These are phyloP conservation scores for Citrus inodora DNA, from an alignment of 345 rosid genomes.

Conservation along the genomic window DNA sequence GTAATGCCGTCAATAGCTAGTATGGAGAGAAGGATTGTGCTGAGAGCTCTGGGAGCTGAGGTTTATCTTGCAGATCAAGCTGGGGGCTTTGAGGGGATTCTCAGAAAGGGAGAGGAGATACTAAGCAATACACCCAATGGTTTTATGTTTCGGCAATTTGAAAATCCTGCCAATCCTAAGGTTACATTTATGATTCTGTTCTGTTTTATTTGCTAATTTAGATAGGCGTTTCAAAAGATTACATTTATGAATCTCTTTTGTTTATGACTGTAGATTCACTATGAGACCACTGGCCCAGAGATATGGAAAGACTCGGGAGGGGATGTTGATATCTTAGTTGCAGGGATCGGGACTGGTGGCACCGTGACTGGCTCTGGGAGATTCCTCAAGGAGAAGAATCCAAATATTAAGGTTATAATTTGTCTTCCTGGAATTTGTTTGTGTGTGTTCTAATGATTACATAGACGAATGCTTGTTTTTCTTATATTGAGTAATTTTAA, in stretches of 20 bases:
- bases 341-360: slow-evolving; percentile 68
- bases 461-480: not conserved
- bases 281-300: slow-evolving; percentile 69
- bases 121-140: slow-evolving; percentile 51
- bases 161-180: slow-evolving; percentile 68
- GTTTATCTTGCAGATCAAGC: slow-evolving; percentile 45
- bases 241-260: not conserved
- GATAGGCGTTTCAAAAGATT: not conserved
- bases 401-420: slow-evolving; percentile 30
- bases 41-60: slow-evolving; percentile 77
- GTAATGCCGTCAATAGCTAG: slow-evolving; percentile 54
- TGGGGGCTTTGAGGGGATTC: slow-evolving; percentile 37
- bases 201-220: not conserved
- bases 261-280: slow-evolving; percentile 51
- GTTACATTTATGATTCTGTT: slow-evolving; percentile 11
- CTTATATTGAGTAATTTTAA: too few relatives aligned
- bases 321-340: slow-evolving; percentile 45
- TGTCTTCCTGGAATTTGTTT: not conserved
- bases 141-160: slow-evolving; percentile 39
- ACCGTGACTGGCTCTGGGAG: slow-evolving; percentile 51
- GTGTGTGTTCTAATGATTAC: not conserved
- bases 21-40: slow-evolving; percentile 56
- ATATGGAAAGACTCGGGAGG: slow-evolving; percentile 65
- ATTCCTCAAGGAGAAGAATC: slow-evolving; percentile 40
- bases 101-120: slow-evolving; percentile 57